Evolutionary conservation across 768 basidiomycete species (phyloP).

Genomic region (Sarcodon sp.): DNA sequence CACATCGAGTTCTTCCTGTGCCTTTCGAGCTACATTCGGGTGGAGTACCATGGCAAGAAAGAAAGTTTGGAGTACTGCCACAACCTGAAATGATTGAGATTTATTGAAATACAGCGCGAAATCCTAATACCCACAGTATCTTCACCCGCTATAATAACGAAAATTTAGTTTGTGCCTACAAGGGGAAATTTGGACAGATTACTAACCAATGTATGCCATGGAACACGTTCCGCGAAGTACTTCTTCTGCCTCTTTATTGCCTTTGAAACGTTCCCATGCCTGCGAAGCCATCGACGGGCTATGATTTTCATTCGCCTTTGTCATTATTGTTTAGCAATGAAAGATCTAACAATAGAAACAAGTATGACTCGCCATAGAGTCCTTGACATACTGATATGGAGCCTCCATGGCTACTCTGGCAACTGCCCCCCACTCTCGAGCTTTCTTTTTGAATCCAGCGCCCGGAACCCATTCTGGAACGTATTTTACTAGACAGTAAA

Average conservation of each 20-base stretch:
- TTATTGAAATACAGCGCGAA: neutral
- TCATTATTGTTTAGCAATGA: neutral
- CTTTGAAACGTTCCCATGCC: slow-evolving; percentile 15
- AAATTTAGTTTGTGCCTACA: neutral
- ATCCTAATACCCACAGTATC: slow-evolving; percentile 2
- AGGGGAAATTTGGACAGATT: neutral
- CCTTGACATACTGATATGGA: slow-evolving; percentile 47
- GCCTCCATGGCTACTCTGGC: slow-evolving; percentile 51
- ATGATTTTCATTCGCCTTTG: neutral
- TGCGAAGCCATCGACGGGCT: slow-evolving; percentile 16
- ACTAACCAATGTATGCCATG: neutral
- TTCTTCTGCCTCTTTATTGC: slow-evolving; percentile 7
- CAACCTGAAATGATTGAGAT: slow-evolving; percentile 1
- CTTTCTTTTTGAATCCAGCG: slow-evolving; percentile 52
- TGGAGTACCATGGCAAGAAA: slow-evolving; percentile 54
- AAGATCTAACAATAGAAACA: neutral
- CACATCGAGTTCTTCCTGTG: slow-evolving; percentile 52
- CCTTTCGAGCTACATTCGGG: slow-evolving; percentile 42
- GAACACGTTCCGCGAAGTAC: slow-evolving; percentile 4
- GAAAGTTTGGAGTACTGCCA: slow-evolving; percentile 35
- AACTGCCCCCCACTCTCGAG: slow-evolving; percentile 45
- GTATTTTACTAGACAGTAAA: slow-evolving; percentile 26
- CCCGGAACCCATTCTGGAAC: slow-evolving; percentile 61
- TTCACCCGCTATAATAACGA: slow-evolving; percentile 1
- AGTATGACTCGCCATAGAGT: slow-evolving; percentile 31